A percentile compares a stretch with the other conserved stretches of the same genome.
Conservation (phyloP, 164 flowering plant species). For the Buxus sempervirens region DNA sequence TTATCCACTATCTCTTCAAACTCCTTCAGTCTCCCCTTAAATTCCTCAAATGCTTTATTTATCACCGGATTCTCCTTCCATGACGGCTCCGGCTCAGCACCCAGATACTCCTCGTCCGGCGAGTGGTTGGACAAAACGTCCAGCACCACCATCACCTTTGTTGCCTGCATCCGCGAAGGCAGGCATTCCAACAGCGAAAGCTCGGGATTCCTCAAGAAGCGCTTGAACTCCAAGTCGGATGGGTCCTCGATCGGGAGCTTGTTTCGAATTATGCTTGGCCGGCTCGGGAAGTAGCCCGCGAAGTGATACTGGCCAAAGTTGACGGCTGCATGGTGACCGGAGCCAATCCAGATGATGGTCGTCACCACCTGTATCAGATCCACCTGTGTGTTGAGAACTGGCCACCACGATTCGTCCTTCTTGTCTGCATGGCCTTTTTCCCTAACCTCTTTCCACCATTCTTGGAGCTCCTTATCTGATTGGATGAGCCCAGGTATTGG, state of each 20-base stretch:
- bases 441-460: slow-evolving; percentile 33
- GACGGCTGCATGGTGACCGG: slow-evolving; percentile 38
- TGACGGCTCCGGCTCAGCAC: slow-evolving; percentile 15
- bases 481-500: slow-evolving; percentile 3
- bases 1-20: slow-evolving; percentile 26
- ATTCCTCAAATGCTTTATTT: slow-evolving; percentile 22
- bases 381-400: slow-evolving; percentile 21
- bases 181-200: slow-evolving; percentile 12
- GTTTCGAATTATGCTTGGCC: slow-evolving; percentile 27
- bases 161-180: slow-evolving; percentile 33
- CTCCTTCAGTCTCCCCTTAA: slow-evolving; percentile 19
- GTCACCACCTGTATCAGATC: slow-evolving; percentile 26
- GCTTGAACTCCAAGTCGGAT: slow-evolving; percentile 7
- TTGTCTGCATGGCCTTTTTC: slow-evolving; percentile 33
- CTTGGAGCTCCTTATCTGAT: slow-evolving; percentile 30
- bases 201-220: slow-evolving; percentile 23
- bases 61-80: slow-evolving; percentile 23
- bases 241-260: slow-evolving; percentile 23
- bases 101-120: slow-evolving; percentile 37
- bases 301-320: slow-evolving; percentile 37
- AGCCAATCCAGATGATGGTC: slow-evolving; percentile 33
- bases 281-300: slow-evolving; percentile 37
- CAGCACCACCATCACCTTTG: slow-evolving; percentile 22
- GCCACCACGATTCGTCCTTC: slow-evolving; percentile 40
- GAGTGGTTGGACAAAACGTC: slow-evolving; percentile 28